Base-by-base conservation (phyloP, 345 rosid genomes). In the Eutrema japonicum region DNA sequence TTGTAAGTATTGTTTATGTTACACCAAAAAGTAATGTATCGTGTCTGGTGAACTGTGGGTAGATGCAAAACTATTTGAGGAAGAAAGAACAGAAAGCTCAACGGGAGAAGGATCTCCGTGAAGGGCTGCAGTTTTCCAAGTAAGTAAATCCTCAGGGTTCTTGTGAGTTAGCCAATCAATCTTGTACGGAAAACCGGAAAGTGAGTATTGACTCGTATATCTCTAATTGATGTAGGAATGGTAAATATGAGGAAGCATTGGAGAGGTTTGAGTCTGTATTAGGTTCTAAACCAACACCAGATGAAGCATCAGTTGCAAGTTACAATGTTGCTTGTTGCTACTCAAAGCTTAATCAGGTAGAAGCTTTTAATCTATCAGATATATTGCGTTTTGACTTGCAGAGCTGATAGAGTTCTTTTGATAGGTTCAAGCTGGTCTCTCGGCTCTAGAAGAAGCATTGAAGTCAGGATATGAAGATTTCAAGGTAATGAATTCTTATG, bases 261-360 rank as follows among this genome's bases (percentile, higher is more conserved):
- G 92, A 79, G 86, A 95, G 82, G 67, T 94, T 94, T 66, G 98
- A 94, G 85, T 94, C 97, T 22, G 95, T 91, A n/a, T 58, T 91
- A 79, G 98, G 98, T 53, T 87, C 96, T 10, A 94, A 81, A 86
- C 97, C 98, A 50, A 86, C 89, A 22, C 73, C 79, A 13, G 67
- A 62, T 22, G 97, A 94, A 84, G 84, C 96, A 79, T 72, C 98
- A 2, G 87, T 88, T 14, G 92, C 97, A 22, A 85, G 96, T 80
- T 91, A 91, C 87, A 91, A 94, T 79, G 97, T 95, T 29, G 96
- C 99, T 33, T 94, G 93, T 76, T 91, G 97, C 71, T 94, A 89
- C 79, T 87, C 96, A 27, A 91, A 88, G 86, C 96, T 94, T 69
- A 82, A 88, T 81, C 96, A 85, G 92, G 99, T 91, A 18, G 30